Percentiles rank a stretch among this genome's conserved stretches.
These are phyloP conservation scores for Phyllosticta citribraziliensis DNA, from an alignment of 2,329 filamentous ascomycete species.

Conservation along the genomic window DNA sequence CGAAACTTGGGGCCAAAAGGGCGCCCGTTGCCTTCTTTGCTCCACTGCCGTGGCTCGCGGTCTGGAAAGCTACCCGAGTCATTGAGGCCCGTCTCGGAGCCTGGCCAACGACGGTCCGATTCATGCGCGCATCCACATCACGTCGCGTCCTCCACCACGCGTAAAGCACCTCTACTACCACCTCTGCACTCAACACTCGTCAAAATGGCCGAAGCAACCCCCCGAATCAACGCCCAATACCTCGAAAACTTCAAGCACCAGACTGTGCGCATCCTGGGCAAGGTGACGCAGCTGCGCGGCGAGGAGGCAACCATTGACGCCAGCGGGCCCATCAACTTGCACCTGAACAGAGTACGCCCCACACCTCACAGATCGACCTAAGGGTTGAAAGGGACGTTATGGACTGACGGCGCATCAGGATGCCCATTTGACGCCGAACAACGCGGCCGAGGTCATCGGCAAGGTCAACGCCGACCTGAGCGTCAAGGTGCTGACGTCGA, in stretches of 20 bases:
- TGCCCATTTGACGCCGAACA: constrained; percentile 57
- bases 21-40: background rate
- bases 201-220: constrained; percentile 62
- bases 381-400: background rate
- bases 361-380: background rate
- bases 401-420: constrained; percentile 42
- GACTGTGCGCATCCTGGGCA: constrained; percentile 78
- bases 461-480: constrained; percentile 67
- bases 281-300: constrained; percentile 71
- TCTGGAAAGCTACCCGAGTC: background rate
- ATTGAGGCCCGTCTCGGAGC: background rate
- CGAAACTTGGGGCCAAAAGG: background rate
- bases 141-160: background rate
- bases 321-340: constrained; percentile 62
- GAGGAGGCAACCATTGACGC: constrained; percentile 73
- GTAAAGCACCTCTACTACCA: background rate
- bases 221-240: constrained; percentile 72
- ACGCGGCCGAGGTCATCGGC: constrained; percentile 67
- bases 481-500: constrained; percentile 58
- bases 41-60: background rate
- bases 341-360: constrained; percentile 58
- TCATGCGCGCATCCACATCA: background rate
- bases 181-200: background rate
- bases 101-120: background rate
- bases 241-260: constrained; percentile 62